These are phyloP conservation scores for Kurtzmaniella quercitrusa DNA, from an alignment of 1,139 yeast species.

Conservation along the genomic window DNA sequence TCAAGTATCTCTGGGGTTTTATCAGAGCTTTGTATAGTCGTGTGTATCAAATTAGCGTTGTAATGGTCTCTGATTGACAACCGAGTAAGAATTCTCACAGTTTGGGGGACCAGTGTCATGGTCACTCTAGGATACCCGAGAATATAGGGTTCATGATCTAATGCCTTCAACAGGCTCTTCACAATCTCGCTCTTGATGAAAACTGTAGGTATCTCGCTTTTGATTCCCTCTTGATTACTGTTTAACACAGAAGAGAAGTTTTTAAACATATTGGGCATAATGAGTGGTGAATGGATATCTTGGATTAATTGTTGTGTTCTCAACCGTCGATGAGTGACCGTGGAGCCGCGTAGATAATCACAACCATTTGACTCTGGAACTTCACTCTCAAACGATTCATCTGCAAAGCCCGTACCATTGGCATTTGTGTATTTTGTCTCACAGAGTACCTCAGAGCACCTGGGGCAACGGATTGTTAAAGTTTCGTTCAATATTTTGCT, in stretches of 20 bases:
- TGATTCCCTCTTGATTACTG: too few relatives aligned
- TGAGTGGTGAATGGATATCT: background rate
- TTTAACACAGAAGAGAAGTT: background rate
- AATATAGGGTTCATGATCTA: background rate
- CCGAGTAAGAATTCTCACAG: background rate
- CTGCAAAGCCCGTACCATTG: slow-evolving; percentile 19
- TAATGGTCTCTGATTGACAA: background rate
- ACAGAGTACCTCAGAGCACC: slow-evolving; percentile 9
- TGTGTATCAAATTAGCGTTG: slow-evolving; percentile 1
- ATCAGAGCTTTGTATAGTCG: background rate
- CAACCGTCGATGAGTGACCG: background rate
- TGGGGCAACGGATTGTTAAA: slow-evolving; percentile 13
- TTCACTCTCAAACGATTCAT: slow-evolving; percentile 5
- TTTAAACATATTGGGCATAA: background rate
- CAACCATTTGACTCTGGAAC: background rate
- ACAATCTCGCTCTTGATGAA: background rate
- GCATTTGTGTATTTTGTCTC: slow-evolving; percentile 10
- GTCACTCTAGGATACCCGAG: background rate
- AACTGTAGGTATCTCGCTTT: background rate
- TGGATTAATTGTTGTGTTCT: background rate
- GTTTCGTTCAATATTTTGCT: slow-evolving; percentile 2
- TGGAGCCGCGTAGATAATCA: background rate
- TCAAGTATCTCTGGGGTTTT: slow-evolving; percentile 8
- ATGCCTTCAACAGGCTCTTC: background rate
- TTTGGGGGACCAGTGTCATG: too few relatives aligned